Evolutionary conservation across 441 rosid species (phyloP).

Genomic region (Metrosideros polymorpha): DNA sequence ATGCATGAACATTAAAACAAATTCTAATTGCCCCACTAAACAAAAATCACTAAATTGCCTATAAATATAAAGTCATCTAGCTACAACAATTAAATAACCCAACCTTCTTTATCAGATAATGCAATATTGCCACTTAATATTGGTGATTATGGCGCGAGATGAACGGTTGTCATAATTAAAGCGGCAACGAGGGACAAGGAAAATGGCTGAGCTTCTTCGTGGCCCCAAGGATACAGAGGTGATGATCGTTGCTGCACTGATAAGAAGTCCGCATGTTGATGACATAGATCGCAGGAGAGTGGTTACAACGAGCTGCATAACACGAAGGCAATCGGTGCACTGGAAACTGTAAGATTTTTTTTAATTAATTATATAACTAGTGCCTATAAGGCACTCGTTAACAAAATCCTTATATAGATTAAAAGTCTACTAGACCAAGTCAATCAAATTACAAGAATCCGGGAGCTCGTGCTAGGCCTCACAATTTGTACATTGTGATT

Average conservation of each 20-base stretch:
- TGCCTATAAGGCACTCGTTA: rapidly evolving
- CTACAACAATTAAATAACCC: neutral
- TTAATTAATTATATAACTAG: neutral
- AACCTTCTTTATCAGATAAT: neutral
- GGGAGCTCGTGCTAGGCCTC: too few relatives aligned
- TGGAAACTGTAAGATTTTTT: neutral
- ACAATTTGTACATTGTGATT: neutral
- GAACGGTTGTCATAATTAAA: neutral
- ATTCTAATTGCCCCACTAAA: neutral
- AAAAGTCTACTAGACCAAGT: too few relatives aligned
- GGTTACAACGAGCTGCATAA: neutral
- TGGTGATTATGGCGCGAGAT: neutral
- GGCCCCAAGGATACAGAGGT: neutral
- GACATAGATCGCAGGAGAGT: neutral
- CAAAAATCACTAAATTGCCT: neutral
- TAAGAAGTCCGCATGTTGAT: neutral
- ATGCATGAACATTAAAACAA: neutral
- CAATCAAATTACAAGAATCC: neutral
- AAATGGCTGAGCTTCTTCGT: neutral
- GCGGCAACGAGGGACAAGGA: neutral
- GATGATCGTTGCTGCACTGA: rapidly evolving
- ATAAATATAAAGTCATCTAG: too few relatives aligned
- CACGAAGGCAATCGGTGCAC: rapidly evolving
- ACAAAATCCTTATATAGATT: neutral
- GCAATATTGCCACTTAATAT: neutral